A percentile compares a stretch with the other conserved stretches of the same genome.
These are phyloP conservation scores for Filobasidium uniguttulatum DNA, from an alignment of 1,284 basidiomycete genomes.

Conservation along the genomic window DNA sequence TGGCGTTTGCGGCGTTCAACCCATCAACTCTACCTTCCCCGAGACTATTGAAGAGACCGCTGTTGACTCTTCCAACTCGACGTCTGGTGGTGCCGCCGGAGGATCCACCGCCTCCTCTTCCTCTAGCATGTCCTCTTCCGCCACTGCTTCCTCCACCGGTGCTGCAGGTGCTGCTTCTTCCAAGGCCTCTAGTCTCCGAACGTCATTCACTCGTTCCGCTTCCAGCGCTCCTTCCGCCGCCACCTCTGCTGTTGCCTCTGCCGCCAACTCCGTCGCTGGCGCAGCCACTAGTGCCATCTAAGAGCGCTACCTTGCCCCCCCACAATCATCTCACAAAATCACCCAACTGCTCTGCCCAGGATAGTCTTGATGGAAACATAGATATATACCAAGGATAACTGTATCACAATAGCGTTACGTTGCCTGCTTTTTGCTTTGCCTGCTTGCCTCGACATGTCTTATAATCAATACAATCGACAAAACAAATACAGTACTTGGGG, in stretches of 20 bases:
- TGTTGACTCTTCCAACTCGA: slow-evolving; percentile 17
- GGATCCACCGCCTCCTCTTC: background rate
- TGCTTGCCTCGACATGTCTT: too few species aligned
- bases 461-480: too few species aligned
- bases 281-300: too few species aligned
- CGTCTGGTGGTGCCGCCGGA: background rate
- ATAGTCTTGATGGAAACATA: too few species aligned
- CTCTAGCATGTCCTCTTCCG: background rate
- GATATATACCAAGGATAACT: too few species aligned
- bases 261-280: background rate
- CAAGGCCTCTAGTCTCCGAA: slow-evolving; percentile 1
- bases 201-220: background rate
- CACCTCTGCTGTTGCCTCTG: background rate
- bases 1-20: slow-evolving; percentile 7
- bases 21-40: slow-evolving; percentile 28
- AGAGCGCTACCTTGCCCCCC: too few species aligned
- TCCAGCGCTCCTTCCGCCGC: slow-evolving; percentile 6
- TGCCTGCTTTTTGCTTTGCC: too few species aligned
- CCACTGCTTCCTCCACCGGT: background rate
- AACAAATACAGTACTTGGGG: too few species aligned
- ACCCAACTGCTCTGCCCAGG: too few species aligned
- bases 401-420: too few species aligned
- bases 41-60: slow-evolving; percentile 23
- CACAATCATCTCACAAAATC: too few species aligned
- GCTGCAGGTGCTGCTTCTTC: background rate